Evolutionary conservation across 139 green algal genomes (phyloP).

Genomic region (Picochlorum sp.): DNA sequence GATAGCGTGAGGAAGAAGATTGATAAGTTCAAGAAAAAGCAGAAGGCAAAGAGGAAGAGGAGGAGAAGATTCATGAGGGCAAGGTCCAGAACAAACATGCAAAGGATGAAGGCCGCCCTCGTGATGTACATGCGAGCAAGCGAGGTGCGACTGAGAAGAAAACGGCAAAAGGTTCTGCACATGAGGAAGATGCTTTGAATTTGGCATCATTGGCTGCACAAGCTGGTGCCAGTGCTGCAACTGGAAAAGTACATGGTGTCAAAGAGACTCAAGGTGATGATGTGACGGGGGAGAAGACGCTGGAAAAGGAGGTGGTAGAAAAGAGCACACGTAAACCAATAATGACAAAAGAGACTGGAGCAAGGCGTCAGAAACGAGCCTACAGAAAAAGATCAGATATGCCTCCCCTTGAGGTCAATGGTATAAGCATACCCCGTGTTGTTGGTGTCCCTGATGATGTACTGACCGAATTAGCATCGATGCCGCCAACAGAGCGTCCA

Average conservation of each 20-base stretch:
- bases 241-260: neutral
- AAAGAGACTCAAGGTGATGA: neutral
- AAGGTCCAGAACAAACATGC: no score
- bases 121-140: no score
- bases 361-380: neutral
- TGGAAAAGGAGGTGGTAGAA: neutral
- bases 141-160: no score
- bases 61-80: neutral
- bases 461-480: neutral
- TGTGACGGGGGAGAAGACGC: neutral
- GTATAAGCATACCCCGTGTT: neutral
- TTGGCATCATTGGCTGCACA: constrained; percentile 5
- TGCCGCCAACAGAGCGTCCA: neutral
- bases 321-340: neutral
- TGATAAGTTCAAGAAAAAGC: neutral
- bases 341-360: neutral
- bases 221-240: constrained; percentile 5
- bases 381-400: no score
- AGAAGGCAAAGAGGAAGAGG: neutral
- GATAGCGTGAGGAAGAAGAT: neutral
- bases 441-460: neutral
- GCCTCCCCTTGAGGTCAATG: neutral
- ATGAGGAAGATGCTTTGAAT: neutral
- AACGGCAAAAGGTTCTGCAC: neutral
- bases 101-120: no score